These are phyloP conservation scores for Berberis thunbergii DNA, from an alignment of 164 flowering plant genomes.

Conservation along the genomic window DNA sequence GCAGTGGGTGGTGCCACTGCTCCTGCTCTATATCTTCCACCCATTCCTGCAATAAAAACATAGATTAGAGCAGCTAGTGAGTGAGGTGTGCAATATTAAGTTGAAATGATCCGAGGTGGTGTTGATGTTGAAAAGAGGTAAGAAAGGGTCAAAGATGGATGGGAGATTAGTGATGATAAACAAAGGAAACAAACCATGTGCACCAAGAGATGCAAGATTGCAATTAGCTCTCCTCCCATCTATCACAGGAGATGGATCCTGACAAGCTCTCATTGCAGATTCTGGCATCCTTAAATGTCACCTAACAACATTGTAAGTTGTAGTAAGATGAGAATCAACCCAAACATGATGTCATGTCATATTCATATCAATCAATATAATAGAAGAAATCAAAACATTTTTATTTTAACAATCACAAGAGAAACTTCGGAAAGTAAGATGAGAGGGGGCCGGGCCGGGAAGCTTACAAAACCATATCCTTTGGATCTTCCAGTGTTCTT, in stretches of 20 bases:
- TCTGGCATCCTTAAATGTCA: conserved; percentile 62
- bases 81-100: too few species aligned
- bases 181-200: conserved; percentile 5
- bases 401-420: too few species aligned
- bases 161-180: too few species aligned
- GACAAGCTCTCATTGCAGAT: conserved; percentile 56
- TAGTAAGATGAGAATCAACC: background rate
- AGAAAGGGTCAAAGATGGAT: too few species aligned
- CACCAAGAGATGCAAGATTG: conserved; percentile 66
- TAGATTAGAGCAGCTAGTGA: too few species aligned
- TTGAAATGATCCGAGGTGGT: too few species aligned
- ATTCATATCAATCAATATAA: background rate
- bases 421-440: too few species aligned
- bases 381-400: too few species aligned
- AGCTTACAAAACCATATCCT: conserved; percentile 64
- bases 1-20: conserved; percentile 23
- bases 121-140: too few species aligned
- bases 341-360: background rate
- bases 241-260: conserved; percentile 56
- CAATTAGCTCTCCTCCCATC: conserved; percentile 72
- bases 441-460: too few species aligned
- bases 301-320: conserved; percentile 17
- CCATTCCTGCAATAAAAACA: conserved; percentile 21
- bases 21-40: conserved; percentile 35
- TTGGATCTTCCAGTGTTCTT: conserved; percentile 60